Conservation (phyloP, 225 moss, liverwort and hornwort species). For the Ulota crispa region DNA sequence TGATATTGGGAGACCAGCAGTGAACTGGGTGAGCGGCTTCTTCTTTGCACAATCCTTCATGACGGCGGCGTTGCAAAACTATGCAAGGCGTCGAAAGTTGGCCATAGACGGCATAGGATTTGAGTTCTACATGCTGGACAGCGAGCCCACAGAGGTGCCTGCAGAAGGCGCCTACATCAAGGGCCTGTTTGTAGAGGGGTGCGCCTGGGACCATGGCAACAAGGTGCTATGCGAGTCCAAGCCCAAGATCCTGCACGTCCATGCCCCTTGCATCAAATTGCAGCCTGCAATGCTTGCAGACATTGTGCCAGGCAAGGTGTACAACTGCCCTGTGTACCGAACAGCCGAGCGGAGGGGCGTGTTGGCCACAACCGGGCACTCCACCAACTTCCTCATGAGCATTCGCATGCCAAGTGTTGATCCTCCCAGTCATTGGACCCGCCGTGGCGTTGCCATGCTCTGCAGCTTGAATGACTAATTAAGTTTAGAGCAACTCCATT, state of each 20-base stretch:
- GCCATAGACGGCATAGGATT: slow-evolving; percentile 95
- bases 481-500: neutral
- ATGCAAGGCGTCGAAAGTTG: slow-evolving; percentile 63
- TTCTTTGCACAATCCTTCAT: slow-evolving; percentile 99
- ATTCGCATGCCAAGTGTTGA: slow-evolving; percentile 74
- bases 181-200: slow-evolving; percentile 81
- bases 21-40: slow-evolving; percentile 92
- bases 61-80: slow-evolving; percentile 93
- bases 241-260: slow-evolving; percentile 73
- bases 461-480: slow-evolving; percentile 82
- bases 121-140: slow-evolving; percentile 70
- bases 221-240: slow-evolving; percentile 78
- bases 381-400: slow-evolving; percentile 91
- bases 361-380: slow-evolving; percentile 88
- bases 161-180: slow-evolving; percentile 77
- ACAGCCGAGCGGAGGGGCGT: slow-evolving; percentile 80
- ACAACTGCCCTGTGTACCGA: slow-evolving; percentile 83
- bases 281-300: slow-evolving; percentile 63
- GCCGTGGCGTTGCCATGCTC: slow-evolving; percentile 90
- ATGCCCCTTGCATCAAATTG: slow-evolving; percentile 65
- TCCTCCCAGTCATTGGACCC: slow-evolving; percentile 68
- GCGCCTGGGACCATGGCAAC: slow-evolving; percentile 59
- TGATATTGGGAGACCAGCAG: slow-evolving; percentile 62
- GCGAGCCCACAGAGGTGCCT: slow-evolving; percentile 47
- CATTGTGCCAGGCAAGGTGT: slow-evolving; percentile 60